Base-by-base conservation (phyloP, 495 filamentous ascomycete genomes). In the Physcia stellaris region DNA sequence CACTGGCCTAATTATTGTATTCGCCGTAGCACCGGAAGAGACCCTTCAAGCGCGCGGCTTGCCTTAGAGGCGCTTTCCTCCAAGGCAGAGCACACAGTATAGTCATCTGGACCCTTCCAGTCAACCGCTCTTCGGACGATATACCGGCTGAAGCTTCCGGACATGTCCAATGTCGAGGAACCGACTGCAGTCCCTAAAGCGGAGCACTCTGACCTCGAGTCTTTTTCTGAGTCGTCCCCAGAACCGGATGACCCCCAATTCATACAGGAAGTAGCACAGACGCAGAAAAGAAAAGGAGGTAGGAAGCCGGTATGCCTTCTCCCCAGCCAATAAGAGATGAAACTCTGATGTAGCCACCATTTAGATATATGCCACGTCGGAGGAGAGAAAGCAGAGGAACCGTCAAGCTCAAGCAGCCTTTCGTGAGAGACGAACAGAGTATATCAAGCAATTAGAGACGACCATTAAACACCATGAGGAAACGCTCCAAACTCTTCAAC, bases 401-500 rank as follows among this genome's bases (percentile, higher is more conserved):
- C 73, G 90, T 45, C 92, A 96, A 61, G 90, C 90, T 21, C 90
- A 98, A 58, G 90, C 90, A 32, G 90, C 90, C 21, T 98, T 98
- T 53, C 79, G 90, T 32, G 90, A 98, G 59, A 78, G 90, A 43
- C 78, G 90, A 45, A 96, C 92, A 20, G 90, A 98, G 64, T 98
- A 98, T 57, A 98, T 98, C 66, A 95, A 95, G 63, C 92, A 98
- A 59, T 73, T 98, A 9, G 90, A 98, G 60, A 83, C 84, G 37
- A 94, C 86, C 39, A 96, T 98, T 59, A 92, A 93, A 56, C 86
- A 86, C 46, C 90, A 96, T 66, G 90, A 98, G 60, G 85, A 94
- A 45, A 81, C 80, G 45, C 66, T 98, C 27, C 80, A 88, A 46
- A 88, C 75, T 47, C 68, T 96, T 40, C 92, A 95, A 58, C 83